These are phyloP conservation scores for Scutellaria baicalensis DNA, from an alignment of 257 asterid genomes.

Conservation along the genomic window DNA sequence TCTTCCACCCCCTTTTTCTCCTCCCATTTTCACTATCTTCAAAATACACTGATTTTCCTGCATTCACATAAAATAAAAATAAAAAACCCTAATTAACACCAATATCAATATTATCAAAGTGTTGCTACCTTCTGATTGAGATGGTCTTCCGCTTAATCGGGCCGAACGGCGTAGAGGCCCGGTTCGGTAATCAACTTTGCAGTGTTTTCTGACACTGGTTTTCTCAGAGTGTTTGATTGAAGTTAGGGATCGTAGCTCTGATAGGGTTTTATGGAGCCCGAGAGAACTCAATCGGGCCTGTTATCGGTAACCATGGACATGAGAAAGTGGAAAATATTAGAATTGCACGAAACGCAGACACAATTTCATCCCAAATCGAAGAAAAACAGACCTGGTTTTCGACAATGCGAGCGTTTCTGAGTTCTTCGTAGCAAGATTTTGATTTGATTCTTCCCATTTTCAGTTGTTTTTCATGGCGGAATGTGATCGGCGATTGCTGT, in stretches of 20 bases:
- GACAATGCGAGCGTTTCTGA: constrained; percentile 52
- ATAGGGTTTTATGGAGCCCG: constrained; percentile 52
- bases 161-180: constrained; percentile 60
- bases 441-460: constrained; percentile 51
- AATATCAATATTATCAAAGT: neutral
- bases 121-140: constrained; percentile 25
- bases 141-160: constrained; percentile 40
- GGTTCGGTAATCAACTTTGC: constrained; percentile 34
- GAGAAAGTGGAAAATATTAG: neutral
- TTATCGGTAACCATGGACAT: neutral
- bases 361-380: neutral
- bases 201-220: constrained; percentile 23
- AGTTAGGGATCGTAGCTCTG: constrained; percentile 40
- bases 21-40: constrained; percentile 32
- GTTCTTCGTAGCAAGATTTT: constrained; percentile 47
- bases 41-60: constrained; percentile 24
- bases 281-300: constrained; percentile 60
- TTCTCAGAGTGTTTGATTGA: constrained; percentile 38
- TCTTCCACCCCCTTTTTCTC: constrained; percentile 12
- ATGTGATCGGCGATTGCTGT: neutral
- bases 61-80: neutral
- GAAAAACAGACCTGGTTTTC: constrained; percentile 50
- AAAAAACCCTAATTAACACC: neutral
- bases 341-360: neutral
- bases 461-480: neutral